phyloP scores from a whole-genome alignment of 345 rosid species.

The Ceriops zippeliana region DNA sequence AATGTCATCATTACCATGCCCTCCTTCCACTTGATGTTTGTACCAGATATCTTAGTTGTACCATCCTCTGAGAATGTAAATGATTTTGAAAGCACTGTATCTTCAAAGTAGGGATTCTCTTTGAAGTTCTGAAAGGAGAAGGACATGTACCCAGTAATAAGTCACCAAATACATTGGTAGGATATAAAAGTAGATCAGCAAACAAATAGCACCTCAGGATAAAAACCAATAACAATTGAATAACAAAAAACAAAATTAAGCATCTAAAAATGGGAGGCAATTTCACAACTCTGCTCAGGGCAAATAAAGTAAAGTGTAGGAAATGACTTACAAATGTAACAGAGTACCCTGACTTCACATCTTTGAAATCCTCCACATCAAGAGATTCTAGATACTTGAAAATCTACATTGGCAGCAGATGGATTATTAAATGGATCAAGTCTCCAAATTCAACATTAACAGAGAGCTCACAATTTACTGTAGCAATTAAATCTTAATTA shows the following conservation, averaged over 20 bases:
- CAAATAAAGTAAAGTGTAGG: not conserved
- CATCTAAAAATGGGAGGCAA: not conserved
- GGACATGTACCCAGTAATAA: not conserved
- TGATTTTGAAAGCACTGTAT: conserved; percentile 21
- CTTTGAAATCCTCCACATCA: conserved; percentile 29
- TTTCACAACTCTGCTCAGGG: not conserved
- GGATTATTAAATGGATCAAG: not conserved
- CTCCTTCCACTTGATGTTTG: conserved; percentile 28
- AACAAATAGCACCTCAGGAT: not conserved
- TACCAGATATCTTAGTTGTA: conserved; percentile 16
- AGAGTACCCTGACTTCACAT: conserved; percentile 25
- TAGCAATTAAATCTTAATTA: no score
- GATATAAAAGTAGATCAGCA: not conserved
- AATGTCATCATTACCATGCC: conserved; percentile 16
- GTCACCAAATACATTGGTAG: not conserved
- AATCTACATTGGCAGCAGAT: conserved; percentile 12
- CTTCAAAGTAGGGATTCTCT: conserved; percentile 29
- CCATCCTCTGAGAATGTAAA: conserved; percentile 26
- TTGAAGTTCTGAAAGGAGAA: conserved; percentile 14
- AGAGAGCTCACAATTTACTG: not conserved
- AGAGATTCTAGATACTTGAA: conserved; percentile 25
- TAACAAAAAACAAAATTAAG: not conserved
- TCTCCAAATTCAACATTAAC: not conserved
- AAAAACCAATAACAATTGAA: not conserved
- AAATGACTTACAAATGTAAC: conserved; percentile 21